These are phyloP conservation scores for Daedaleopsis sinensis DNA, from an alignment of 768 basidiomycete species.

Conservation along the genomic window DNA sequence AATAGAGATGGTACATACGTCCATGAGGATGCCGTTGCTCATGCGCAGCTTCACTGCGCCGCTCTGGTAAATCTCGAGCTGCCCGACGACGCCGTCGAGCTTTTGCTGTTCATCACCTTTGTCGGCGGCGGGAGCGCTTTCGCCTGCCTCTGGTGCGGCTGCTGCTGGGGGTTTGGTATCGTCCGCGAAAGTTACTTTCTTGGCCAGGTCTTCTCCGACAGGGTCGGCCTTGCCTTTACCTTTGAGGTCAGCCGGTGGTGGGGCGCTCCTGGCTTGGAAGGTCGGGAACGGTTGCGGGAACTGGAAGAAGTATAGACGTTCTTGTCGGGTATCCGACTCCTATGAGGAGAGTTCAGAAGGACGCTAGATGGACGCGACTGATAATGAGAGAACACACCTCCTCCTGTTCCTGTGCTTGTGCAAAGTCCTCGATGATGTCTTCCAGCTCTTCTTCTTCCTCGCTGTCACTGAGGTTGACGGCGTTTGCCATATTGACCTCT, in stretches of 20 bases:
- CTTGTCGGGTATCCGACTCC: constrained; percentile 57
- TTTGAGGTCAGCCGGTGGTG: constrained; percentile 14
- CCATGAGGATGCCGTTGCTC: constrained; percentile 77
- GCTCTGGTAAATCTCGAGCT: constrained; percentile 82
- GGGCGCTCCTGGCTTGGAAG: constrained; percentile 50
- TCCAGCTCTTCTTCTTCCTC: constrained; percentile 83
- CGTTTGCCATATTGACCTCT: constrained; percentile 56
- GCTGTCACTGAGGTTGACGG: constrained; percentile 71
- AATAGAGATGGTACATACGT: constrained; percentile 53
- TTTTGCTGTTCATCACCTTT: constrained; percentile 40
- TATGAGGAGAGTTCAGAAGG: constrained; percentile 25
- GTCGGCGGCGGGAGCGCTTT: constrained; percentile 16
- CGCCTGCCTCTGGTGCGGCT: constrained; percentile 19
- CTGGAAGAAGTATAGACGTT: constrained; percentile 86
- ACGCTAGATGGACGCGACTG: background rate
- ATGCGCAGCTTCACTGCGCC: constrained; percentile 88
- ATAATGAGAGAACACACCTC: constrained; percentile 38
- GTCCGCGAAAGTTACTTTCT: constrained; percentile 66
- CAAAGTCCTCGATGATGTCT: constrained; percentile 74
- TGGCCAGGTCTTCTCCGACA: constrained; percentile 32
- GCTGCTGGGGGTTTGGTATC: constrained; percentile 53
- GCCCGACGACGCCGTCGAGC: constrained; percentile 81
- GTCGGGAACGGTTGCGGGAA: constrained; percentile 86
- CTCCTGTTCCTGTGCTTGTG: constrained; percentile 40
- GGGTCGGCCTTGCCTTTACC: constrained; percentile 17